Base-by-base conservation (phyloP, 208 protist genomes). In the Trypanosoma lewisi region DNA sequence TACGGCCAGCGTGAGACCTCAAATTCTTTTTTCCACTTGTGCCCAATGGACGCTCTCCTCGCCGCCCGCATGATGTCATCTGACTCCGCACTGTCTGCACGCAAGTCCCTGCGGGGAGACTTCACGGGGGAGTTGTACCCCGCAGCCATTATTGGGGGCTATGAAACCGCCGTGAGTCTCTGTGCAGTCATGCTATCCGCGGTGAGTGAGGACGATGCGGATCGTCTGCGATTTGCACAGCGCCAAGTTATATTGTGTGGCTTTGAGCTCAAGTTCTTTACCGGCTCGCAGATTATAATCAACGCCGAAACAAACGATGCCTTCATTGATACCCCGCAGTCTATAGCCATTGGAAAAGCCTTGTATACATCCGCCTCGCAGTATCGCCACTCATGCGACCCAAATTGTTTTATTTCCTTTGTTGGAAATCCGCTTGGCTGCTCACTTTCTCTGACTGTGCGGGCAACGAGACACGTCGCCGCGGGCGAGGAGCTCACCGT, bases 351-450 rank as follows among this genome's bases (percentile, higher is more conserved):
- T 8, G 87, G 84, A 47, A 93, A 85, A 41, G 90, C 74, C 2
- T 25, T 96, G 12, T 96, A 91, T 63, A 61, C 78, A 17, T 42
- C 80, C 23, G 75, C 73, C 16, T 50, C 85, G 4, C 70, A 87
- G 9, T 75, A 91, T 51, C 93, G 93, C 54, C 90, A 96, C 76
- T 67, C 75, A 19, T 96, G 90, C 69, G 81, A 93, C 48, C 87
- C 87, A 33, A 96, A 96, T 70, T 92, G 85, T 74, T 89, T 81
- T 72, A 30, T 81, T 9, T 87, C 87, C 28, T 87, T 91, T 45
- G 70, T 83, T 27, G 85, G 83, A 27, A 91, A 90, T 60, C 90
- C 90, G 17, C 82, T 90, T 48, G 73, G 69, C 36, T 83, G 75
- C 34, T 84, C 76, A 42, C 63, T 77, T 23, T 52, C 64, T 44